Conservation (phyloP, 768 basidiomycete genomes). For the Coprinopsis sp. region DNA sequence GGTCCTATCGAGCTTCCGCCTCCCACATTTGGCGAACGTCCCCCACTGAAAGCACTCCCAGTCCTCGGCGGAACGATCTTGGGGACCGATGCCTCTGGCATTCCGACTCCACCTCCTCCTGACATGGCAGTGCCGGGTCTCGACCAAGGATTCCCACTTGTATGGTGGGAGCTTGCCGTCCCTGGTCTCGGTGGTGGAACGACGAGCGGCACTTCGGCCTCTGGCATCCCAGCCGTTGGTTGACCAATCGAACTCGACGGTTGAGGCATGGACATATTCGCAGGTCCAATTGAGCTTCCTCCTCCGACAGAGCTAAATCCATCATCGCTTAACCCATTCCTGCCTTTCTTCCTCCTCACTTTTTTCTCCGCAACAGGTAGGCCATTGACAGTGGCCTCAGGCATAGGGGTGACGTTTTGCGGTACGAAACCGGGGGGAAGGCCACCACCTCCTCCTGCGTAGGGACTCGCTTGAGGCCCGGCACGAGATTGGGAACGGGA, state of each 20-base stretch:
- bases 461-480: no score
- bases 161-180: not conserved
- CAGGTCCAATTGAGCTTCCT: not conserved
- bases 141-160: no score
- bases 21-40: no score
- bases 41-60: no score
- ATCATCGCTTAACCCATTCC: not conserved
- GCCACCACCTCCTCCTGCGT: no score
- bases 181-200: not conserved
- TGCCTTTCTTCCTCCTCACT: not conserved
- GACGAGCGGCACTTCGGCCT: not conserved
- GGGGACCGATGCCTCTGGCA: not conserved
- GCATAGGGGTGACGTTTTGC: slow-evolving; percentile 6
- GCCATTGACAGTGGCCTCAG: slow-evolving; percentile 3
- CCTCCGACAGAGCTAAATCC: no score
- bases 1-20: no score
- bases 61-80: not conserved
- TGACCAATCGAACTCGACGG: not conserved
- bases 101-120: no score
- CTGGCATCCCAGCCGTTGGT: not conserved
- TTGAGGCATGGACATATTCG: not conserved
- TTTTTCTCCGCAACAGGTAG: not conserved
- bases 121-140: no score
- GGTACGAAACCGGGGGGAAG: slow-evolving; percentile 7
- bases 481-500: no score